A percentile compares a stretch with the other conserved stretches of the same genome.
Conservation (phyloP, 148 eudicot genomes). For the Persicaria maculosa region DNA sequence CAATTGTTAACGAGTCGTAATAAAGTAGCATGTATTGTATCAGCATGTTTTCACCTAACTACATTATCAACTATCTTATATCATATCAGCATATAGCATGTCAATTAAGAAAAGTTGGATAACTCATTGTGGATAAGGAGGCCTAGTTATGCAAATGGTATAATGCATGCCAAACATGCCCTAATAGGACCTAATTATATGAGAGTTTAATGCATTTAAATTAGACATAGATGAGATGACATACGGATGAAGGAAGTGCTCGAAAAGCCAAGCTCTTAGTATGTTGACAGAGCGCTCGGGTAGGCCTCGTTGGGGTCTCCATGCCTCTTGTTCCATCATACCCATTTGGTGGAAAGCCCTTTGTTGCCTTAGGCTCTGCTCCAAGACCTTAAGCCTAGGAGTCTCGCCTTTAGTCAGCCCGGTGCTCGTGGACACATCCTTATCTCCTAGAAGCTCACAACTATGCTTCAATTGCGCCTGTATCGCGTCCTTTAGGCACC, state of each 20-base stretch:
- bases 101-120: no score
- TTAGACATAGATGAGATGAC: constrained; percentile 20
- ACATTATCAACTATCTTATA: neutral
- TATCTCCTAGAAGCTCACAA: constrained; percentile 77
- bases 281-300: constrained; percentile 87
- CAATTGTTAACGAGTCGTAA: no score
- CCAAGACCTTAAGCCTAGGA: constrained; percentile 69
- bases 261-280: constrained; percentile 92
- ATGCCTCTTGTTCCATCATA: constrained; percentile 90
- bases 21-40: no score
- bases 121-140: no score
- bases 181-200: neutral
- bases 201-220: neutral
- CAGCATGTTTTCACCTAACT: no score
- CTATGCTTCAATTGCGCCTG: constrained; percentile 61
- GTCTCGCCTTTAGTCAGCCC: constrained; percentile 95
- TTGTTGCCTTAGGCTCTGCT: constrained; percentile 85
- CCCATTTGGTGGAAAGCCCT: constrained; percentile 94
- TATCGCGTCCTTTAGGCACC: constrained; percentile 81
- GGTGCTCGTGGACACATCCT: constrained; percentile 50
- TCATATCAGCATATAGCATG: no score
- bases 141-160: neutral
- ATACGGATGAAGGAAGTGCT: constrained; percentile 97
- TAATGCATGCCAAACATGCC: neutral
- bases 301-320: constrained; percentile 93